These are phyloP conservation scores for Albophoma yamanashiensis DNA, from an alignment of 2,329 filamentous ascomycete genomes.

Conservation along the genomic window DNA sequence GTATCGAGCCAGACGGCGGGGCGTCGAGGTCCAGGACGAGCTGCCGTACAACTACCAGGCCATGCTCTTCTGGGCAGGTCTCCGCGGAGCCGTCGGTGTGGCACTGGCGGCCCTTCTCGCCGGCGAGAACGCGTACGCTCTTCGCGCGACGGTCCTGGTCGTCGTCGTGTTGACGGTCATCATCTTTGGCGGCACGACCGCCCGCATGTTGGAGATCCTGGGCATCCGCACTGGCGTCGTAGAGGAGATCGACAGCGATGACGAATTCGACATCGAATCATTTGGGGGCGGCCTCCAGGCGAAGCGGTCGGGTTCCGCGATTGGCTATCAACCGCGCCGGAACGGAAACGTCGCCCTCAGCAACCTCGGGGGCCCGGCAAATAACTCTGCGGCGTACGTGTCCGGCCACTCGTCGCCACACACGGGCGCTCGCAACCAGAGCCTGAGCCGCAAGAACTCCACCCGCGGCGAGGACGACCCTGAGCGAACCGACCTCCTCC, in stretches of 20 bases:
- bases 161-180: slow-evolving; percentile 97
- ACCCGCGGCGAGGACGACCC: slow-evolving; percentile 29
- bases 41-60: slow-evolving; percentile 91
- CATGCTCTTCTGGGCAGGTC: slow-evolving; percentile 99
- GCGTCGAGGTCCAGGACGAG: slow-evolving; percentile 69
- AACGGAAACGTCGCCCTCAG: slow-evolving; percentile 51
- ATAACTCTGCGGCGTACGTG: slow-evolving; percentile 35
- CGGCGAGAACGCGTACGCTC: slow-evolving; percentile 68
- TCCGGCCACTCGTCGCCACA: slow-evolving; percentile 43
- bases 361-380: slow-evolving; percentile 29
- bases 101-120: slow-evolving; percentile 82
- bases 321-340: slow-evolving; percentile 65
- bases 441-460: slow-evolving; percentile 42
- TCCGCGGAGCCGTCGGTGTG: slow-evolving; percentile 91
- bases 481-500: slow-evolving; percentile 47
- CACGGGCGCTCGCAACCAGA: slow-evolving; percentile 29
- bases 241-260: slow-evolving; percentile 93
- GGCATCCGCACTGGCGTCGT: slow-evolving; percentile 95
- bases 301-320: slow-evolving; percentile 65
- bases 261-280: slow-evolving; percentile 93
- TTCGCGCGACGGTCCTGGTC: slow-evolving; percentile 91
- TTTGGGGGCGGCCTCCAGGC: slow-evolving; percentile 64
- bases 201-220: slow-evolving; percentile 93
- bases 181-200: slow-evolving; percentile 95
- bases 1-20: slow-evolving; percentile 69